A percentile compares a stretch with the other conserved stretches of the same genome.
Evolutionary conservation across 495 filamentous ascomycete species (phyloP).

Genomic region (Penicillium egyptiacum): DNA sequence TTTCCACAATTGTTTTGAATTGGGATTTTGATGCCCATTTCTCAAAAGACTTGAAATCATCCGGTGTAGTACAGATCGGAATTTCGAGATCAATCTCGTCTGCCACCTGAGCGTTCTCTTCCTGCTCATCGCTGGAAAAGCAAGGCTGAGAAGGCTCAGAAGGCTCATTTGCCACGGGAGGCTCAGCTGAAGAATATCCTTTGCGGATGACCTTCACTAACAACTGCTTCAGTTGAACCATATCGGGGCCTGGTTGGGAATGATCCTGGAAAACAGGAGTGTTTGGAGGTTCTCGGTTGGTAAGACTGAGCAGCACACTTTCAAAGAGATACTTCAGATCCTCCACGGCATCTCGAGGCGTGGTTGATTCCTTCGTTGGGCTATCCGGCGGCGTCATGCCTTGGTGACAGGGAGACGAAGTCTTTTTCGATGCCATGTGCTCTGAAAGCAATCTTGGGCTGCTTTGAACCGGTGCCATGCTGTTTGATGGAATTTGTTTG

Average conservation of each 20-base stretch:
- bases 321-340: slow-evolving; percentile 14
- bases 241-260: slow-evolving; percentile 11
- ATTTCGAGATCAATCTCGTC: slow-evolving; percentile 4
- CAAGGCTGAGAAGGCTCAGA: slow-evolving; percentile 6
- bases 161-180: not conserved
- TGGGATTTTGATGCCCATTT: slow-evolving; percentile 23
- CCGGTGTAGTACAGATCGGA: slow-evolving; percentile 26
- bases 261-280: slow-evolving; percentile 15
- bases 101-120: not conserved
- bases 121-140: slow-evolving; percentile 6
- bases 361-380: slow-evolving; percentile 3
- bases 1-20: slow-evolving; percentile 27
- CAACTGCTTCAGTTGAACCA: slow-evolving; percentile 17
- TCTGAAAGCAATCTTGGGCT: too few relatives aligned
- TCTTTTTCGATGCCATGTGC: slow-evolving; percentile 9
- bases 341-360: not conserved
- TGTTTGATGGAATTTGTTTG: slow-evolving; percentile 6
- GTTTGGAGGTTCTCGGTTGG: slow-evolving; percentile 18
- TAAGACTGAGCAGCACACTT: slow-evolving; percentile 14
- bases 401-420: slow-evolving; percentile 2
- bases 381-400: slow-evolving; percentile 14
- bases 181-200: slow-evolving; percentile 8
- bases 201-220: slow-evolving; percentile 11
- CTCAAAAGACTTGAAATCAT: slow-evolving; percentile 27
- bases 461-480: slow-evolving; percentile 1